These are phyloP conservation scores for Pythium folliculosum DNA, from an alignment of 352 stramenopile genomes.

Conservation along the genomic window DNA sequence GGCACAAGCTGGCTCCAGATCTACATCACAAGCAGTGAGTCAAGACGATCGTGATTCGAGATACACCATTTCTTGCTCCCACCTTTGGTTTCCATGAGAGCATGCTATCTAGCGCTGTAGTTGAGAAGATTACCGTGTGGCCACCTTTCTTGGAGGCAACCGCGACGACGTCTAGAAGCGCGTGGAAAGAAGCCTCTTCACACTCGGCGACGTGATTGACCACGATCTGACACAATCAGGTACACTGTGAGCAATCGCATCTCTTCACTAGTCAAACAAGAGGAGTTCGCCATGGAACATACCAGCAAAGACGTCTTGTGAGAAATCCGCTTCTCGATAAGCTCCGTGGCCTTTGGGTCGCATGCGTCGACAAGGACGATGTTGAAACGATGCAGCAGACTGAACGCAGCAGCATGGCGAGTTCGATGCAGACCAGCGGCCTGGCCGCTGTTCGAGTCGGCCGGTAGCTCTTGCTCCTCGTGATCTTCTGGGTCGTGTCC, in stretches of 20 bases:
- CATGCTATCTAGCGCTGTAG: slow-evolving; percentile 36
- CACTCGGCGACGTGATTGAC: slow-evolving; percentile 51
- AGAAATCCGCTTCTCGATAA: slow-evolving; percentile 48
- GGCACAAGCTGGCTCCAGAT: slow-evolving; percentile 53
- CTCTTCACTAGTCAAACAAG: not conserved
- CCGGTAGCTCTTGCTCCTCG: not conserved
- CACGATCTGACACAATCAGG: slow-evolving; percentile 35
- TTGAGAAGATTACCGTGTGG: slow-evolving; percentile 46
- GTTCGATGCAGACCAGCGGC: not conserved
- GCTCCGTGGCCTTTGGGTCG: slow-evolving; percentile 37
- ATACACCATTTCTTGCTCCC: not conserved
- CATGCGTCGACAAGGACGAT: slow-evolving; percentile 45
- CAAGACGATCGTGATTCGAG: not conserved
- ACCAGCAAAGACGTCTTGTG: slow-evolving; percentile 35
- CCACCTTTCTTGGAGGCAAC: slow-evolving; percentile 44
- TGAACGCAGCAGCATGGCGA: slow-evolving; percentile 17
- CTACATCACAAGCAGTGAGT: slow-evolving; percentile 18
- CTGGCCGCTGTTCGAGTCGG: not conserved
- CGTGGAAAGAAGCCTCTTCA: slow-evolving; percentile 39
- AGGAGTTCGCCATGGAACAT: not conserved
- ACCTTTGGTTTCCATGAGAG: slow-evolving; percentile 54
- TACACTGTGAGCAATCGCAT: not conserved
- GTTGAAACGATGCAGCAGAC: slow-evolving; percentile 9
- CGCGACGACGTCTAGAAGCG: slow-evolving; percentile 39
- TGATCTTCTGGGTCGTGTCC: not conserved